Conservation (phyloP, 164 flowering plant species). For the Magnolia officinalis region DNA sequence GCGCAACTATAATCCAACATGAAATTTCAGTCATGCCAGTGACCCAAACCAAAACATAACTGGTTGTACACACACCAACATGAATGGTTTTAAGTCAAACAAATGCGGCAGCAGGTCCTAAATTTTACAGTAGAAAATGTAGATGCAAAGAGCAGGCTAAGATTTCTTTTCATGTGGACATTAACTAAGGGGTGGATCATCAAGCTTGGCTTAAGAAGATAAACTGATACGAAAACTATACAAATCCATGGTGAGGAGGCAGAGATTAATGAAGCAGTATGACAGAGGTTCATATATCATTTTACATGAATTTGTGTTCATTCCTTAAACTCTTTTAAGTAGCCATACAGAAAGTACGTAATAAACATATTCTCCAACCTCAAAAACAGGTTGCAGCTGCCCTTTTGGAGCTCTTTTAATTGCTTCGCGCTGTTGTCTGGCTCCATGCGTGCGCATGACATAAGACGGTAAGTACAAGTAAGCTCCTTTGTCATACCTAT, state of each 20-base stretch:
- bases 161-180: background rate
- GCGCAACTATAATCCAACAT: too few species aligned
- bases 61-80: too few species aligned
- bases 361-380: conserved; percentile 41
- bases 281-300: background rate
- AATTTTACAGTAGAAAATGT: background rate
- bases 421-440: conserved; percentile 76
- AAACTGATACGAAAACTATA: too few species aligned
- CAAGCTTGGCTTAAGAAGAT: background rate
- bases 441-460: conserved; percentile 94
- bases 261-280: background rate
- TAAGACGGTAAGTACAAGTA: conserved; percentile 81
- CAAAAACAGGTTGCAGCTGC: conserved; percentile 64
- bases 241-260: background rate
- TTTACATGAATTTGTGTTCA: background rate
- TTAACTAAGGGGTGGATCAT: background rate
- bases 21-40: too few species aligned
- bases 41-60: too few species aligned
- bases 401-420: conserved; percentile 53
- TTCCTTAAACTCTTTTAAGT: background rate
- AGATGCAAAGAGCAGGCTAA: background rate
- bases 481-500: conserved; percentile 88
- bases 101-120: background rate
- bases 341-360: background rate
- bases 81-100: background rate